Evolutionary conservation across 805 yeast species (phyloP).

Genomic region (Isabelozyma gotoi): DNA sequence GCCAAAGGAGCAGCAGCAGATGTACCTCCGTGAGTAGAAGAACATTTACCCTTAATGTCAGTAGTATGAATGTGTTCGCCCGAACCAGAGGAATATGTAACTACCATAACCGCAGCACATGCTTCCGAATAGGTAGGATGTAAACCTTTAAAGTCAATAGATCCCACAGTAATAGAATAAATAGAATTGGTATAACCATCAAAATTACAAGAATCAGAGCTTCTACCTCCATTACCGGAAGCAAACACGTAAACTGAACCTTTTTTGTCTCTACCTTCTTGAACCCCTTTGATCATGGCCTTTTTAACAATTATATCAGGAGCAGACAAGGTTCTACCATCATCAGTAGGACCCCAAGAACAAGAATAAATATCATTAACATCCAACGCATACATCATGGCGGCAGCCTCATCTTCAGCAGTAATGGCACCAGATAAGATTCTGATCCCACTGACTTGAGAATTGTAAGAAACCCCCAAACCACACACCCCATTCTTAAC

Average conservation of each 20-base stretch:
- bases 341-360: conserved; percentile 98
- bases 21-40: conserved; percentile 87
- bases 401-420: conserved; percentile 87
- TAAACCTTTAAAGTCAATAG: conserved; percentile 80
- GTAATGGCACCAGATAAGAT: conserved; percentile 80
- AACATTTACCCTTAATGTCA: conserved; percentile 68
- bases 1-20: conserved; percentile 99
- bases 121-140: conserved; percentile 92
- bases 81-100: conserved; percentile 89
- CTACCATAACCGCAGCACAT: conserved; percentile 92
- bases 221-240: conserved; percentile 86
- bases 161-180: conserved; percentile 91
- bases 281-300: conserved; percentile 82
- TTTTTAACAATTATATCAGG: conserved; percentile 78
- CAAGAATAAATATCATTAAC: conserved; percentile 93
- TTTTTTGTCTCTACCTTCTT: conserved; percentile 73
- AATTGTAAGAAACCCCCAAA: conserved; percentile 90
- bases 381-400: conserved; percentile 77
- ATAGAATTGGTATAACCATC: conserved; percentile 97
- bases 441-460: conserved; percentile 86
- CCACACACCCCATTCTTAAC: conserved; percentile 89
- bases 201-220: conserved; percentile 88
- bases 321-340: conserved; percentile 81
- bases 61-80: conserved; percentile 89
- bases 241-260: conserved; percentile 95